Base-by-base conservation (phyloP, 2,329 filamentous ascomycete species). In the Thelonectria olida region DNA sequence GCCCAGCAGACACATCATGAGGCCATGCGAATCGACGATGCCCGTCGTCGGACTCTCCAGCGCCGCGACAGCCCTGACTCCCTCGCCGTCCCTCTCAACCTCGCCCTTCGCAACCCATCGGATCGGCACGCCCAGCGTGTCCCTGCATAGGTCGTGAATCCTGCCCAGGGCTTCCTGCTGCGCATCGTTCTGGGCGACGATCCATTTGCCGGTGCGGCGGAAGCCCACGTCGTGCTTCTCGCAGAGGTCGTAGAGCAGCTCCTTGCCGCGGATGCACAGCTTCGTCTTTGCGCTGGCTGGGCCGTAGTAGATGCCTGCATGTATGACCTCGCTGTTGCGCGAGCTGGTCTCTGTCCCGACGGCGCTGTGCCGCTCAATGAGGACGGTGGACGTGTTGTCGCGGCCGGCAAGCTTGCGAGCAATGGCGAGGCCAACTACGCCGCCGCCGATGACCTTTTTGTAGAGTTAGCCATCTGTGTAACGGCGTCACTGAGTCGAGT, bases 261-360 rank as follows among this genome's bases (percentile, higher is more conserved):
- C 75, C 68, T 90, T 90, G 61, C 96, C 96, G 28, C 82, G 81
- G 65, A 97, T 83, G 79, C 96, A 99, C 12, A 99, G 86, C 15
- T 80, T 80, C 1, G 94, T 93, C 79, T 99, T 99, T 54, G 97
- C 86, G 1, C 89, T 90, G 39, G 80, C 78, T 6, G 83, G 75
- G 15, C 91, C 92, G 78, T 97, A 97, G 84, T 97, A 98, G 65
- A 98, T 85, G 13, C 96, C 96, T 1, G 92, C 96, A 76, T 99
- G 96, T 70, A 99, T 96, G 56, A 98, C 95, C 85, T 98, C 94
- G 73, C 91, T 95, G 81, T 97, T 97, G 68, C 94, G 89, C 66
- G 91, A 92, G 64, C 91, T 94, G 1, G 93, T 97, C 80, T 97
- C 94, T 25, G 88, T 95, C 50, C 94, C 94, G 23, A 92, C 84